A percentile compares a stretch with the other conserved stretches of the same genome.
Conservation (phyloP, 2,329 filamentous ascomycete species). For the Lasiodiplodia gonubiensis region DNA sequence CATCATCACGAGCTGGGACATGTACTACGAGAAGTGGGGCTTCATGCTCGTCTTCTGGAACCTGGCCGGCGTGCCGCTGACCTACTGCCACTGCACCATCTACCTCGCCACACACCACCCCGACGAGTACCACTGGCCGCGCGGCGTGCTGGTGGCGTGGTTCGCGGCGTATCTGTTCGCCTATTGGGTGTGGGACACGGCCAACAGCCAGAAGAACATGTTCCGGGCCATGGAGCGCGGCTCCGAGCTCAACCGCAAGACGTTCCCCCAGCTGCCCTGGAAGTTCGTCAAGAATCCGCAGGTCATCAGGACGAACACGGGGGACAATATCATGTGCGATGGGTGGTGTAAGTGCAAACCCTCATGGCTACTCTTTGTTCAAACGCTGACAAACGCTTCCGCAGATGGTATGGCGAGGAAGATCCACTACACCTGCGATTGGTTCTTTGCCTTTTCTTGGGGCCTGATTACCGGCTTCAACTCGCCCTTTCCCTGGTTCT, state of each 20-base stretch:
- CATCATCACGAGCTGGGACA: slow-evolving; percentile 90
- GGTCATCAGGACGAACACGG: slow-evolving; percentile 71
- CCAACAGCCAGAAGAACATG: slow-evolving; percentile 91
- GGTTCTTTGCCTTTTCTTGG: slow-evolving; percentile 78
- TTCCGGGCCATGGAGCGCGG: slow-evolving; percentile 83
- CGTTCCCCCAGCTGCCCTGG: slow-evolving; percentile 85
- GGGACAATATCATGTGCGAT: slow-evolving; percentile 75
- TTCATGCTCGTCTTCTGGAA: slow-evolving; percentile 99
- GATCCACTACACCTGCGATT: slow-evolving; percentile 76
- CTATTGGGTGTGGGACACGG: slow-evolving; percentile 92
- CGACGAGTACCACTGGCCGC: slow-evolving; percentile 71
- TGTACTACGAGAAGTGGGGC: slow-evolving; percentile 96
- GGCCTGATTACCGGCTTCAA: slow-evolving; percentile 76
- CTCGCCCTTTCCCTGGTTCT: slow-evolving; percentile 83
- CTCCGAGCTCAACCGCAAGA: slow-evolving; percentile 60
- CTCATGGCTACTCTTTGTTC: neutral
- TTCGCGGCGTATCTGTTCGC: slow-evolving; percentile 45
- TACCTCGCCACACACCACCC: slow-evolving; percentile 60
- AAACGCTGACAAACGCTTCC: slow-evolving; percentile 30
- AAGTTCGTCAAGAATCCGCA: slow-evolving; percentile 77
- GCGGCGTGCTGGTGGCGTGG: slow-evolving; percentile 61
- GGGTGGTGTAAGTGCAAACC: slow-evolving; percentile 66
- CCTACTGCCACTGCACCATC: slow-evolving; percentile 91
- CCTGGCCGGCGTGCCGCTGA: slow-evolving; percentile 85
- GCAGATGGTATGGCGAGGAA: slow-evolving; percentile 71